Base-by-base conservation (phyloP, 164 flowering plant genomes). In the Buxus sempervirens region DNA sequence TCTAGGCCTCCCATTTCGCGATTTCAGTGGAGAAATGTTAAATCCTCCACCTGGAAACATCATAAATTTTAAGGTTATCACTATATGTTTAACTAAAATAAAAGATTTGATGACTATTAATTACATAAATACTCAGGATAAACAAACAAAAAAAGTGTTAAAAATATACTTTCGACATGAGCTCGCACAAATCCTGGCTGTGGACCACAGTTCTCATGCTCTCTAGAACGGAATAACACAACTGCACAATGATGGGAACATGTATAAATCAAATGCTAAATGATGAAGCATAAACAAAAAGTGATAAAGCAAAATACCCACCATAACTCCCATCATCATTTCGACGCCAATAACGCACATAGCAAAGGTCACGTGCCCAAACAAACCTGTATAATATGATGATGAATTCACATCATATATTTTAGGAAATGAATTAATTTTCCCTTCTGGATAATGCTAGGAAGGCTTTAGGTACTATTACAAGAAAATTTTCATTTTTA, bases 241-340 rank as follows among this genome's bases (percentile, higher is more conserved):
- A 96, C 99, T 96, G 90, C 88, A 83, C 64, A 72, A 68, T 23
- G 76, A 70, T 41, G 75, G 63, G 62, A 62, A 76, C 18, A 53
- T 42, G 54, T n/a, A n/a, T n/a, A n/a, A n/a, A n/a, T n/a, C n/a
- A n/a, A n/a, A 41, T 9, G 0, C 24, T 18, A n/a, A 38, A 63
- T 4, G 67, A 58, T 54, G 59, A 70, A 12, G 9, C 0, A 60
- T 62, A 4, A 48, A 41, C 24, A 36, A 13, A 54, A 41, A 36
- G 16, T 14, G 26, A 32, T 58, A 22, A 51, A 66, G 5, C 0
- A 36, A 59, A 68, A 54, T 18, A 72, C 73, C 67, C 76, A 88
- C 99, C 99, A 78, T 96, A 96, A 74, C 98, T 96, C 66, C 99
- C 99, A 83, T 96, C 97, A 79, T 96, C 99, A 83, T 96, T 96